phyloP scores from a whole-genome alignment of 352 stramenopile genomes.

The Pythium diclinum region DNA sequence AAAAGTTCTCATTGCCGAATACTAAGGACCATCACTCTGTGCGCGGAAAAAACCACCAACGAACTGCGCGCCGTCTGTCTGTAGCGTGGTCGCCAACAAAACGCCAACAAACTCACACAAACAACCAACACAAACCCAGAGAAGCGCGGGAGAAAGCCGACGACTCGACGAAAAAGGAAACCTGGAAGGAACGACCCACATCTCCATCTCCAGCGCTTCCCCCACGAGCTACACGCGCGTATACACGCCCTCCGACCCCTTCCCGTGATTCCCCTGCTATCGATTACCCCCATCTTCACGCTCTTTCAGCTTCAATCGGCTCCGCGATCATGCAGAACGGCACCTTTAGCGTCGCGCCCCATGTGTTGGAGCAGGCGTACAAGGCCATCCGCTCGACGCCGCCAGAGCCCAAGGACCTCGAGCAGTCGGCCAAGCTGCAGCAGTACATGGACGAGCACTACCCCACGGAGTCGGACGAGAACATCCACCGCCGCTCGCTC shows the following conservation, averaged over 20 bases:
- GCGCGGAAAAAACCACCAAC: conserved; percentile 17
- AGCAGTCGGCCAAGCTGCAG: conserved; percentile 80
- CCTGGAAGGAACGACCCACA: background rate
- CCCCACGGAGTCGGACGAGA: conserved; percentile 69
- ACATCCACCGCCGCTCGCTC: conserved; percentile 83
- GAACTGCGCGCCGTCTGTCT: conserved; percentile 2
- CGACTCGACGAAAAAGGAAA: conserved; percentile 5
- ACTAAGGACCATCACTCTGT: conserved; percentile 23
- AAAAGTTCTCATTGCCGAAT: background rate
- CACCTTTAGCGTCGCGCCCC: conserved; percentile 62
- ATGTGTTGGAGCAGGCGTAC: conserved; percentile 86
- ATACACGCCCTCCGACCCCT: background rate
- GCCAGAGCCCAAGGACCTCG: conserved; percentile 77
- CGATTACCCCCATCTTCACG: background rate
- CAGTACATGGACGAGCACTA: conserved; percentile 79
- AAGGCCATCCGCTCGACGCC: conserved; percentile 86
- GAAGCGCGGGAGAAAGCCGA: conserved; percentile 15
- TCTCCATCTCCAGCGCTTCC: conserved; percentile 1
- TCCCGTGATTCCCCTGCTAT: conserved; percentile 5
- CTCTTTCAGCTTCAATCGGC: background rate
- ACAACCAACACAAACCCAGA: conserved; percentile 8
- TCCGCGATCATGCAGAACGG: conserved; percentile 36
- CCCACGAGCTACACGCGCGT: background rate
- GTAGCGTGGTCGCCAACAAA: conserved; percentile 5
- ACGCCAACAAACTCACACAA: background rate